A percentile compares a stretch with the other conserved stretches of the same genome.
These are phyloP conservation scores for Alopecurus myosuroides DNA, from an alignment of 176 grass and related monocot species.

Conservation along the genomic window DNA sequence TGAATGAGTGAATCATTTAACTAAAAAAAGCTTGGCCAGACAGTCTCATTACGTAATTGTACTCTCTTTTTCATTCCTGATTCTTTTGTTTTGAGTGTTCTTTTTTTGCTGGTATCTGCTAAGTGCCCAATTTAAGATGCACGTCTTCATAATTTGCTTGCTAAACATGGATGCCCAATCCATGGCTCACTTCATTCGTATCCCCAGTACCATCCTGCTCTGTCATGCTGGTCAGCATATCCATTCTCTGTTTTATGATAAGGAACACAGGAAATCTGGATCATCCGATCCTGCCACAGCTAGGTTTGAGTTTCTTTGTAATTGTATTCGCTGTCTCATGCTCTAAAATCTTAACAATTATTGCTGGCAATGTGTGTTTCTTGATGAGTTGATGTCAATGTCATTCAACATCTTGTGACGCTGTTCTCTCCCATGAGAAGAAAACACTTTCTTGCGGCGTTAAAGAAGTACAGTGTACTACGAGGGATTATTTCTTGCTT, in stretches of 20 bases:
- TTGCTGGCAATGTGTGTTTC: background rate
- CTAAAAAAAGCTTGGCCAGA: background rate
- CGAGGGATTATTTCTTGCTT: constrained; percentile 19
- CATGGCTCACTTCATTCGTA: background rate
- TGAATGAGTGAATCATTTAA: background rate
- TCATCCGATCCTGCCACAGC: background rate
- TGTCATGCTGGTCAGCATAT: background rate
- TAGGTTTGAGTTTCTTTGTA: background rate
- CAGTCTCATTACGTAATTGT: background rate
- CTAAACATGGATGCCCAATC: background rate
- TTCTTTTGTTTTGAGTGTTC: background rate
- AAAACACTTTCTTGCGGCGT: background rate
- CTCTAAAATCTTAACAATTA: background rate
- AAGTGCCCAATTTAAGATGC: background rate
- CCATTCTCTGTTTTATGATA: background rate
- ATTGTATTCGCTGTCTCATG: background rate
- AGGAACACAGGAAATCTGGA: background rate
- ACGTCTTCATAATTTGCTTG: background rate
- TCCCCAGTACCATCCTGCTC: background rate
- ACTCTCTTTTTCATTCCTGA: background rate
- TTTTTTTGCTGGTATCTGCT: background rate
- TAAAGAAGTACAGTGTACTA: background rate
- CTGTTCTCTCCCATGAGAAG: background rate
- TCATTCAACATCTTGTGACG: background rate
- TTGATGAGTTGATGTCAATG: constrained; percentile 3